phyloP scores from a whole-genome alignment of 1,284 basidiomycete species.

The Mycena citricolor region DNA sequence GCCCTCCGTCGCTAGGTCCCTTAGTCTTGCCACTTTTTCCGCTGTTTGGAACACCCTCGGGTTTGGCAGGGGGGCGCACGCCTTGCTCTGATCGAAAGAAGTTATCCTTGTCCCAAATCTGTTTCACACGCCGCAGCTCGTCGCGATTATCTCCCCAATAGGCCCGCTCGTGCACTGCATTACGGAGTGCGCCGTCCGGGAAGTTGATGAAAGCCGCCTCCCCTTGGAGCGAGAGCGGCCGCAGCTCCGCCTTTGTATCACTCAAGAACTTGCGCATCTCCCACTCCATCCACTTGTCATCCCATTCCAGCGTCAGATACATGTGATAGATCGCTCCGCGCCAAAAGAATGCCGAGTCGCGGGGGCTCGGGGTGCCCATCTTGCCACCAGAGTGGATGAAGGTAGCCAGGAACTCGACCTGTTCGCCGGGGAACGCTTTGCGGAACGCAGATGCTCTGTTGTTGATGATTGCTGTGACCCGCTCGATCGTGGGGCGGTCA shows the following conservation, averaged over 20 bases:
- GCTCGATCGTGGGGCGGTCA: slow-evolving; percentile 12
- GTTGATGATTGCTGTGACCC: slow-evolving; percentile 14
- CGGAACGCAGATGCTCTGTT: slow-evolving; percentile 10
- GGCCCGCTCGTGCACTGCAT: slow-evolving; percentile 2
- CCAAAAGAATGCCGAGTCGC: slow-evolving; percentile 19
- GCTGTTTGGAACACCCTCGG: slow-evolving; percentile 1
- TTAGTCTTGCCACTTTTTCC: neutral
- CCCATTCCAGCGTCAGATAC: slow-evolving; percentile 22
- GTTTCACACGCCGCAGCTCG: slow-evolving; percentile 19
- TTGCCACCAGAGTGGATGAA: slow-evolving; percentile 20
- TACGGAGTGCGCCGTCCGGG: slow-evolving; percentile 15
- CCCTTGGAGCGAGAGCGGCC: slow-evolving; percentile 17
- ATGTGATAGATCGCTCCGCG: slow-evolving; percentile 19
- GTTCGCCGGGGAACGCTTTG: slow-evolving; percentile 14
- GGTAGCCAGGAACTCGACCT: slow-evolving; percentile 19
- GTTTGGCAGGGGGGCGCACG: slow-evolving; percentile 6
- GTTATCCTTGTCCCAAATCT: slow-evolving; percentile 19
- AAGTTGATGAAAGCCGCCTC: slow-evolving; percentile 20
- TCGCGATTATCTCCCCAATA: slow-evolving; percentile 19
- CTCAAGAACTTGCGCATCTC: slow-evolving; percentile 19
- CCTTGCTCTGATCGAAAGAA: slow-evolving; percentile 19
- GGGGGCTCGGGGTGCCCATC: slow-evolving; percentile 9
- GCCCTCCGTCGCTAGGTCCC: no score
- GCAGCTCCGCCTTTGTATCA: slow-evolving; percentile 10
- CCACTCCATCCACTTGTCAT: slow-evolving; percentile 21